phyloP scores from a whole-genome alignment of 148 eudicot species.

The Spergularia marina region DNA sequence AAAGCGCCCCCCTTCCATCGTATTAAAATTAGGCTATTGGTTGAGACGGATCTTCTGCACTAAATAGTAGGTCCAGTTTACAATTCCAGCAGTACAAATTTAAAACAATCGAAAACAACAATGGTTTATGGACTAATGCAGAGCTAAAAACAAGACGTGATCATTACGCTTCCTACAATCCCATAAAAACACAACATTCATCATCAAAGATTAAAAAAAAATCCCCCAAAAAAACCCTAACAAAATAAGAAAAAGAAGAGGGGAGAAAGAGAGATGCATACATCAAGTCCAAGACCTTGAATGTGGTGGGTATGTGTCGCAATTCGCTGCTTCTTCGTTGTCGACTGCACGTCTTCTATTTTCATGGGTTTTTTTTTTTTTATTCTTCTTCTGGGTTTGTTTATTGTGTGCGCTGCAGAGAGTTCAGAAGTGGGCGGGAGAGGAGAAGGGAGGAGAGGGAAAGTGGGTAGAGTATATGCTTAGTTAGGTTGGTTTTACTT shows the following conservation, averaged over 20 bases:
- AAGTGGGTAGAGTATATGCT: background rate
- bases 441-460: background rate
- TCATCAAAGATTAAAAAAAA: background rate
- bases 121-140: no score
- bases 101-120: no score
- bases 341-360: constrained; percentile 96
- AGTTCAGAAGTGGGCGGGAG: background rate
- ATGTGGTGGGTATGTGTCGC: constrained; percentile 98
- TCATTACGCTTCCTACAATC: no score
- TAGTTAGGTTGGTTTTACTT: no score
- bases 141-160: no score
- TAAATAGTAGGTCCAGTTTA: no score
- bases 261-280: constrained; percentile 23
- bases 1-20: no score
- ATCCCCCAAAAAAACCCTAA: constrained; percentile 25
- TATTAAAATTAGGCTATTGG: no score
- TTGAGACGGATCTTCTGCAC: no score
- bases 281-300: constrained; percentile 95
- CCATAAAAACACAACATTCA: no score
- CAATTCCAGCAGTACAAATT: no score
- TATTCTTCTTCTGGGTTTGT: background rate
- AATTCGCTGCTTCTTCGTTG: constrained; percentile 85
- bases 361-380: constrained; percentile 61
- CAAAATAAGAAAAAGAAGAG: background rate
- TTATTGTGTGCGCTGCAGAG: background rate